Conservation (phyloP, 169 alveolate genomes). For the Eimeria necatrix region DNA sequence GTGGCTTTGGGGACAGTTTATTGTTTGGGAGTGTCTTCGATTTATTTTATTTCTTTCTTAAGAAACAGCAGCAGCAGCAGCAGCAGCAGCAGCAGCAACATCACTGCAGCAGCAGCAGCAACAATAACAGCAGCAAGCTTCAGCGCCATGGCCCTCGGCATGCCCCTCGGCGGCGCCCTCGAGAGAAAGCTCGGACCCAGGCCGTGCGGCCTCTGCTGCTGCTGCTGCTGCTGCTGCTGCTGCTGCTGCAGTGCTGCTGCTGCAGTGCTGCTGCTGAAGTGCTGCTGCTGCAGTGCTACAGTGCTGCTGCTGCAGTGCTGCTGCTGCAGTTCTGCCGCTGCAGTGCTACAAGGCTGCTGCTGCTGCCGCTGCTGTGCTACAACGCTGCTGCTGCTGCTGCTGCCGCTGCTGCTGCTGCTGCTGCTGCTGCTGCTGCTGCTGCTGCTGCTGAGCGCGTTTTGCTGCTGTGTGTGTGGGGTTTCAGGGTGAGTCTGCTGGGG, state of each 20-base stretch:
- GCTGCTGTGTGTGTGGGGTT: neutral
- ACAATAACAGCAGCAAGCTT: slow-evolving; percentile 7
- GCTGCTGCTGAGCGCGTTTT: neutral
- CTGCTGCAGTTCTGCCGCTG: no score
- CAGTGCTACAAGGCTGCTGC: neutral
- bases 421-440: neutral
- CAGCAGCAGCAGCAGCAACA: neutral
- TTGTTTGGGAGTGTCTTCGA: slow-evolving; percentile 46
- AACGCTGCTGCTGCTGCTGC: neutral
- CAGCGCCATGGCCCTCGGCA: slow-evolving; percentile 31
- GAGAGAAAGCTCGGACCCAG: slow-evolving; percentile 34
- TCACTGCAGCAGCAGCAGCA: slow-evolving; percentile 39
- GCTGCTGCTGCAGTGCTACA: neutral
- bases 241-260: neutral
- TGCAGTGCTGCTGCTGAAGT: no score
- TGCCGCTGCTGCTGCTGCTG: neutral
- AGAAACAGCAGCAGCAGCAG: neutral
- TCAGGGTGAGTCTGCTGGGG: slow-evolving; percentile 14
- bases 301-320: neutral
- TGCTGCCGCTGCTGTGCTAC: neutral
- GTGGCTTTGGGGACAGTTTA: slow-evolving; percentile 71
- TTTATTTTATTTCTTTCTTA: slow-evolving; percentile 65
- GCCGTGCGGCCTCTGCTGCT: neutral
- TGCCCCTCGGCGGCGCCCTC: slow-evolving; percentile 45
- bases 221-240: neutral